Percentiles rank a stretch among this genome's conserved stretches.
These are phyloP conservation scores for Acidomyces sp. DNA, from an alignment of 495 filamentous ascomycete genomes.

Conservation along the genomic window DNA sequence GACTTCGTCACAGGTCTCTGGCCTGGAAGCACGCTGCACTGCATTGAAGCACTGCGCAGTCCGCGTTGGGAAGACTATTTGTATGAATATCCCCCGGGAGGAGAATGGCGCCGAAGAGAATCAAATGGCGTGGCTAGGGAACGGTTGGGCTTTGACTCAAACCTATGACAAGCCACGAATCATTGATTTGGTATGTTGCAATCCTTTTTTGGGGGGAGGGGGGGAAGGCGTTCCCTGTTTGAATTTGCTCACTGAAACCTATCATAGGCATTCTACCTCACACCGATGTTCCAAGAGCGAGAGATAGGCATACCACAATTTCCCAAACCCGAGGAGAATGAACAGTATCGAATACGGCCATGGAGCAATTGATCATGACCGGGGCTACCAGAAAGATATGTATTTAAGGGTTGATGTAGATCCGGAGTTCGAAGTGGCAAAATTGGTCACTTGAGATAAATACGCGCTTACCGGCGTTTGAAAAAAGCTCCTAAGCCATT, in stretches of 20 bases:
- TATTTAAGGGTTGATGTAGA: not conserved
- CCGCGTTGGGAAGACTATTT: slow-evolving; percentile 22
- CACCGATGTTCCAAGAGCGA: slow-evolving; percentile 17
- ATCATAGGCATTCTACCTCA: too few species aligned
- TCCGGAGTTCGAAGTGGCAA: not conserved
- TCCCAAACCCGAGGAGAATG: slow-evolving; percentile 14
- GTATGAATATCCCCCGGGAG: slow-evolving; percentile 13
- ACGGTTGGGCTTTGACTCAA: slow-evolving; percentile 19
- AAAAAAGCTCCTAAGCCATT: too few species aligned
- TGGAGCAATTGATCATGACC: slow-evolving; percentile 19
- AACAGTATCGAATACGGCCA: slow-evolving; percentile 13
- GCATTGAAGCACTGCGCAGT: slow-evolving; percentile 31
- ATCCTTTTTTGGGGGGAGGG: too few species aligned
- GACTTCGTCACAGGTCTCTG: slow-evolving; percentile 28
- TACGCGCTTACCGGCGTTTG: too few species aligned
- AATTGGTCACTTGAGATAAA: too few species aligned
- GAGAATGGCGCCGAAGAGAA: slow-evolving; percentile 7
- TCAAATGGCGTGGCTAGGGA: slow-evolving; percentile 21
- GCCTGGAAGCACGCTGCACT: slow-evolving; percentile 31
- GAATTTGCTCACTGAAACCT: too few species aligned
- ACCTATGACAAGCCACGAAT: slow-evolving; percentile 2
- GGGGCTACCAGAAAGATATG: too few species aligned
- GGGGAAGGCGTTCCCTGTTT: too few species aligned
- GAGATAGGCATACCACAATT: slow-evolving; percentile 11
- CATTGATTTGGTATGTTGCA: slow-evolving; percentile 8